These are phyloP conservation scores for Gossypium lobatum DNA, from an alignment of 441 rosid genomes.

Conservation along the genomic window DNA sequence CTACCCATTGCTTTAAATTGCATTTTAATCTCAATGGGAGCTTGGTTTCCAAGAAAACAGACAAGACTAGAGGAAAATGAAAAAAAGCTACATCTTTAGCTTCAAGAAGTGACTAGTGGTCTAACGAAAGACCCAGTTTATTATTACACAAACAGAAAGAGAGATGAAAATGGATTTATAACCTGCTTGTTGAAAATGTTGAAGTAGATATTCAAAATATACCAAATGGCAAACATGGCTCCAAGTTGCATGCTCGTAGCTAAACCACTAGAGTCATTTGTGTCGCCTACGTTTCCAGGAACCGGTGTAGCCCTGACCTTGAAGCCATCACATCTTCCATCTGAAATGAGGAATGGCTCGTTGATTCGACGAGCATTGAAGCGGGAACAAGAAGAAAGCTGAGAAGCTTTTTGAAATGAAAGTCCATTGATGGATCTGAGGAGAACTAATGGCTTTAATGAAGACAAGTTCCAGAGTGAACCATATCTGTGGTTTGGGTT, in stretches of 20 bases:
- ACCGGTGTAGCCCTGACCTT: conserved; percentile 34
- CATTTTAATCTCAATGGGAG: not conserved
- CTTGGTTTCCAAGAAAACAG: too few species aligned
- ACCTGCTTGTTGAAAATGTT: conserved; percentile 73
- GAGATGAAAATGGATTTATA: conserved; percentile 1
- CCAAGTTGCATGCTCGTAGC: conserved; percentile 33
- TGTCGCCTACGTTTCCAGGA: conserved; percentile 32
- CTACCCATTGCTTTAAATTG: not conserved
- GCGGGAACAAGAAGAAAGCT: conserved; percentile 9
- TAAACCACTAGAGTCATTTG: conserved; percentile 17
- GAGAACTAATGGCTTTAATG: conserved; percentile 7
- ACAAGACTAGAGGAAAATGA: too few species aligned
- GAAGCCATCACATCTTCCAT: conserved; percentile 17
- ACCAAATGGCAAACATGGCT: conserved; percentile 58
- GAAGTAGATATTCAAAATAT: conserved; percentile 57
- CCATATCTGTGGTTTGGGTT: conserved; percentile 7
- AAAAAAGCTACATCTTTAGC: too few species aligned
- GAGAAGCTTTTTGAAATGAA: conserved; percentile 13
- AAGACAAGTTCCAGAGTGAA: conserved; percentile 5
- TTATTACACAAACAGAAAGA: not conserved
- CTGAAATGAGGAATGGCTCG: conserved; percentile 15
- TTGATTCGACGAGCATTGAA: conserved; percentile 10
- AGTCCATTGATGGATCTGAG: not conserved
- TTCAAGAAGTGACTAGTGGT: too few species aligned
- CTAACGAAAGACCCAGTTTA: too few species aligned